These are phyloP conservation scores for Paspalum notatum DNA, from an alignment of 176 grass and related monocot genomes.

Conservation along the genomic window DNA sequence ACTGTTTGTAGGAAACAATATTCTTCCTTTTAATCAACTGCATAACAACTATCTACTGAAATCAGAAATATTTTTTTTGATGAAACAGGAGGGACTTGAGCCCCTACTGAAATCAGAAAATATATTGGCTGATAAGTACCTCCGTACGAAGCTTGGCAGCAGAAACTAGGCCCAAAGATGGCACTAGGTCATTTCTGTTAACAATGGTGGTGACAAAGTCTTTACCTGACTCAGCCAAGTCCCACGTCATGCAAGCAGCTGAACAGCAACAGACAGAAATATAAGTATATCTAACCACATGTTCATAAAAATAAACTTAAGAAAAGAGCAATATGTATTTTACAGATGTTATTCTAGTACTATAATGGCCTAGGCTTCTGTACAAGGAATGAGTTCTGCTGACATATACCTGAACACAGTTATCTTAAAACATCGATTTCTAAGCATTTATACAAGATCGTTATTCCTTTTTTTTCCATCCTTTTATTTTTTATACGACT, in stretches of 20 bases:
- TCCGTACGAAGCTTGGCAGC: constrained; percentile 60
- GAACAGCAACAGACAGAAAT: constrained; percentile 26
- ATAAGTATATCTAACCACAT: constrained; percentile 25
- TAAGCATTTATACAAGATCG: not conserved
- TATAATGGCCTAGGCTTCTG: not conserved
- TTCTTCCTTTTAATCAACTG: not conserved
- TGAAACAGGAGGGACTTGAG: too few species aligned
- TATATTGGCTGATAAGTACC: constrained; percentile 45
- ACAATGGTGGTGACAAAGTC: constrained; percentile 77
- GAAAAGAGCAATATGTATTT: not conserved
- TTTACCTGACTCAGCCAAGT: constrained; percentile 81
- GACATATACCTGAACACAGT: not conserved
- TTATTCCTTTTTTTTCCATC: constrained; percentile 8
- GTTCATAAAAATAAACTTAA: constrained; percentile 37
- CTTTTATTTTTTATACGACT: not conserved
- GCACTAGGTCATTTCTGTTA: constrained; percentile 81
- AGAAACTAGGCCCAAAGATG: constrained; percentile 65
- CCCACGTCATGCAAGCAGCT: constrained; percentile 97
- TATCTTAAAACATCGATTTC: not conserved
- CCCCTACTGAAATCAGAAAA: not conserved
- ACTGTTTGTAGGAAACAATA: not conserved
- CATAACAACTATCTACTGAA: constrained; percentile 16
- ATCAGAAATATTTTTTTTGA: too few species aligned
- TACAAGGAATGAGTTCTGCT: not conserved
- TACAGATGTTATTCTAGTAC: constrained; percentile 28